phyloP scores from a whole-genome alignment of 345 rosid species.

The Cardamine occulta region DNA sequence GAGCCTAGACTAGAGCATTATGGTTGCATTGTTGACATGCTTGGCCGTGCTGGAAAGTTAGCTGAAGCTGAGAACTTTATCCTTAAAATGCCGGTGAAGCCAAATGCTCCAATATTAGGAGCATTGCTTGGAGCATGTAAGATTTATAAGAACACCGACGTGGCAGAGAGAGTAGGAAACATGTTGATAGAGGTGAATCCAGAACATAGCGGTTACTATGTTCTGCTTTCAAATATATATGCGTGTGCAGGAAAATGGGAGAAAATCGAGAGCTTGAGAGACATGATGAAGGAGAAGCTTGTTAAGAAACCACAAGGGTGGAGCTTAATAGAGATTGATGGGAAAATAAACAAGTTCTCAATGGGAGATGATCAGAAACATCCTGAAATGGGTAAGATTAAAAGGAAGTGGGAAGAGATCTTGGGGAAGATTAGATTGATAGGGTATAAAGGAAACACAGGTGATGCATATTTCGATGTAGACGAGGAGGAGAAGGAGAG shows the following conservation, averaged over 20 bases:
- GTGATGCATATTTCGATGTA: conserved; percentile 64
- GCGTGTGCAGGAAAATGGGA: conserved; percentile 68
- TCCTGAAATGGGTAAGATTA: conserved; percentile 64
- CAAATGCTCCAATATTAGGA: conserved; percentile 74
- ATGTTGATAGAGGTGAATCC: conserved; percentile 60
- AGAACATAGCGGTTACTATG: conserved; percentile 75
- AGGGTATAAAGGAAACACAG: conserved; percentile 61
- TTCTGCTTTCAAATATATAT: conserved; percentile 69
- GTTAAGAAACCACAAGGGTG: conserved; percentile 61
- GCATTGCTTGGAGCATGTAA: conserved; percentile 81
- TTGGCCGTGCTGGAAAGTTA: conserved; percentile 76
- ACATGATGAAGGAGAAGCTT: conserved; percentile 67
- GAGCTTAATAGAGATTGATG: conserved; percentile 64
- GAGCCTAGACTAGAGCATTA: conserved; percentile 77
- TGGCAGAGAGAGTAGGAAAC: conserved; percentile 67
- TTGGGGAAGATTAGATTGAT: conserved; percentile 52
- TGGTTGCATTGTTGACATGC: conserved; percentile 78
- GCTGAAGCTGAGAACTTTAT: conserved; percentile 69
- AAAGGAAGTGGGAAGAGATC: conserved; percentile 66
- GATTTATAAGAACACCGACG: conserved; percentile 62
- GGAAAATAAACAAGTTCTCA: conserved; percentile 60
- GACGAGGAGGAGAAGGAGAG: conserved; percentile 82
- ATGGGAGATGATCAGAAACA: conserved; percentile 59
- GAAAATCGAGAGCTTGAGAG: conserved; percentile 53
- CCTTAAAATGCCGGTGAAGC: conserved; percentile 65